Evolutionary conservation across 805 yeast genomes (phyloP), one percentile per base, ranked within the genome.

Genomic region (Saturnispora galanensis): DNA sequence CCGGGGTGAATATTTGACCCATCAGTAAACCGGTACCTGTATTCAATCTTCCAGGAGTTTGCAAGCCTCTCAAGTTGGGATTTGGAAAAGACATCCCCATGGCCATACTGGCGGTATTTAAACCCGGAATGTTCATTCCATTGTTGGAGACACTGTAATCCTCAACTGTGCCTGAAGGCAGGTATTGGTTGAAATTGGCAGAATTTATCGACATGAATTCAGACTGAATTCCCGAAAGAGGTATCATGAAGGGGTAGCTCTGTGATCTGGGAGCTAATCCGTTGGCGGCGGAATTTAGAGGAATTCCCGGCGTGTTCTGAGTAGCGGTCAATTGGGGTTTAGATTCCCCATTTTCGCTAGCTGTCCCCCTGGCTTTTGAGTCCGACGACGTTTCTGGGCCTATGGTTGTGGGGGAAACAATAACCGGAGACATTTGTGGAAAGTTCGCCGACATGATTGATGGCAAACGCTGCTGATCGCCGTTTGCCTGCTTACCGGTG

Each of bases 391-490:
- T n/a, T 2, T 48, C 49, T 29, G 30, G 35, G 32, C 41, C 39
- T 8, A 32, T 31, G 3, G 38, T 8, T 10, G 15, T 26, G 8
- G 46, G 46, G 7, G 46, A 42, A n/a, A 38, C 15, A 11, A 42
- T 28, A 7, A 48, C 8, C 10, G 44, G 39, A 16, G 31, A 15
- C 31, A 41, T 35, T 15, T 34, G 10, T 7, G 47, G 30, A 9
- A 38, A 34, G n/a, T 26, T 32, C 3, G 46, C 46, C n/a, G 45
- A 13, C 4, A 41, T 10, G 13, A 46, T 10, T 31, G 49, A 46
- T 10, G 47, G 34, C 6, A 46, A 30, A 3, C 42, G 47, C 3
- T 48, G 26, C 2, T 21, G 26, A 21, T 21, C 26, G 26, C 26
- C 26, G 7, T 4, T 21, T 21, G 26, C 8, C 8, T 21, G 41